Base-by-base conservation (phyloP, 2,329 filamentous ascomycete genomes). In the Aspergillus japonicus region DNA sequence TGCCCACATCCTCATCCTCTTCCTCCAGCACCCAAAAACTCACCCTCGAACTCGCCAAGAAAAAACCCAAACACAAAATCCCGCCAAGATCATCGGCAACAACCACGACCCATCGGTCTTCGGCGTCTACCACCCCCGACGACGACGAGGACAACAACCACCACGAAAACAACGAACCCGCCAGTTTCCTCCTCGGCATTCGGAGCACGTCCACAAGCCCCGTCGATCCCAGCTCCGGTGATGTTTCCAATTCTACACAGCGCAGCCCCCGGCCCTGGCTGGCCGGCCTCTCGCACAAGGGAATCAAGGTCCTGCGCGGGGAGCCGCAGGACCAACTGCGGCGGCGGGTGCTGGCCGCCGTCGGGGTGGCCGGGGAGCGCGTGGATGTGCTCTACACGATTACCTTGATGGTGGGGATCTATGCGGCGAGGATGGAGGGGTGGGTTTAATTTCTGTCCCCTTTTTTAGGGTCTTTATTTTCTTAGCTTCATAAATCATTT, bases 371-470 rank as follows among this genome's bases (percentile, higher is more conserved):
- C 53, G 47, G 35, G 35, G 57, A 58, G 14, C 61, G 65, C 50
- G 63, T 71, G 16, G 61, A 57, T 29, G 64, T 57, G 64, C 42
- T 76, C 48, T 68, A 73, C 62, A 72, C 71, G 19, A 54, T 69
- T 10, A 62, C 73, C 54, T 62, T 76, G 56, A 68, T 71, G 35
- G 47, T 74, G 60, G 69, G 73, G 29, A 63, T 70, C 2, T 69
- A 70, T 61, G 65, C 75, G 52, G 68, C 68, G 19, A 62, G 65
- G 57, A 57, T 66, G 47, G 68, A 72, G 58, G 67, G 68, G 0
- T 75, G 72, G 73, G 47, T 68, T 26, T 26, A 24, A 47, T 54
- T 57, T 50, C 35, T 56, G 29, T 23, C n/a, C 23, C 47, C 31
- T 56, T 31, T 16, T 33, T 5, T 33, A 4, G 23, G 23, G 23